Base-by-base conservation (phyloP, 495 filamentous ascomycete species). In the Sporormia fimetaria region DNA sequence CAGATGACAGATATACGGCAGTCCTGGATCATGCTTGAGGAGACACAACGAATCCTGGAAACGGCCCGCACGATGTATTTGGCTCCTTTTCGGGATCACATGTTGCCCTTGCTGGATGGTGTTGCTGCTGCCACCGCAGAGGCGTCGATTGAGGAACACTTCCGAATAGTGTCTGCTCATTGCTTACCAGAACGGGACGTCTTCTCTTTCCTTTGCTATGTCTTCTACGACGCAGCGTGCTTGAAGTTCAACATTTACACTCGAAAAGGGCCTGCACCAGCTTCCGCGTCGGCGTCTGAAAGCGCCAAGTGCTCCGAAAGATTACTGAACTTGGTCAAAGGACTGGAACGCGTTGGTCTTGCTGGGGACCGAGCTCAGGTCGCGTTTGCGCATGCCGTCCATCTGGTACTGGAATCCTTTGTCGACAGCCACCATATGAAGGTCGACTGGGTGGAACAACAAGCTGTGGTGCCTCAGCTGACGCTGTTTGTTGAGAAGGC, bases 351-450 rank as follows among this genome's bases (percentile, higher is more conserved):
- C 17, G 76, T 87, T 6, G 87, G 85, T 0, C 57, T 93, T 35
- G 82, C 76, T 7, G 80, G 79, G 6, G 76, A 83, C 44, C 70
- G 68, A 38, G 82, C 82, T 34, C 81, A 87, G 54, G 70, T 79
- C 30, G 68, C 81, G 9, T 84, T 90, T 49, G 85, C 81, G 12
- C 45, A 53, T 37, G 47, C 16, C 67, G 76, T 62, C 37, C 40
- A 59, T 37, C 54, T 37, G 23, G 30, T 62, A 3, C 34, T 60
- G 33, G 48, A 41, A 6, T 29, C 57, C 3, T 55, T 52, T 6
- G 52, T 60, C 9, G 33, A 29, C 21, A 51, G 55, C 30, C 54
- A 44, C 18, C 56, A 57, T 41, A 42, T 60, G 17, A 54, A 55
- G 36, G 58, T 61, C 3, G 57, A 60, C 27, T 63, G 55, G 57